Base-by-base conservation (phyloP, 139 green algal species). In the Pseudopediastrum boryanum region DNA sequence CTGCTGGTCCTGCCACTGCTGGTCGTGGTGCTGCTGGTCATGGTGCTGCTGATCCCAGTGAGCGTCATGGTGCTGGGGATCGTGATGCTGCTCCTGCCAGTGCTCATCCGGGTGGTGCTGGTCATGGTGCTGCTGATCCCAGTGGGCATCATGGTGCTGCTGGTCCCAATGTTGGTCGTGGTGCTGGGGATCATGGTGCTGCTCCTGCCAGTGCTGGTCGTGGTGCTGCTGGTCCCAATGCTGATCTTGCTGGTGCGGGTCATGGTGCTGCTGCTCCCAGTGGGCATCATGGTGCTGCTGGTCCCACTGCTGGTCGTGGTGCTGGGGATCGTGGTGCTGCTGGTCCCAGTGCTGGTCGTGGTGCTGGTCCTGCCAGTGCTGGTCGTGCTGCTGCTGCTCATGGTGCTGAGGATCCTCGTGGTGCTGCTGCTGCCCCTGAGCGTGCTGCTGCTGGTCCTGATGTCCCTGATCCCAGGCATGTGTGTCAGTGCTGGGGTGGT, bases 381-480 rank as follows among this genome's bases (percentile, higher is more conserved):
- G 42, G n/a, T 23, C n/a, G 44, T 59, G 42, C 67, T 48, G 19
- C 4, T 61, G 4, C 27, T 41, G 42, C 27, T 23, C 25, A 16
- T 61, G 25, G 5, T 75, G 67, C 4, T 29, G 19, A n/a, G 67
- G 7, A 29, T 61, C 44, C n/a, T n/a, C 2, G 3, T 56, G 69
- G 3, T 77, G 48, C 52, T 46, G 69, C 67, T 77, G 48, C 33
- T 61, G 69, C 31, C 5, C 50, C 7, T 16, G 42, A n/a, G 23
- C 54, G 23, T 10, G 52, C 51, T 35, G n/a, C 36, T 38, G 51
- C 29, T 27, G 44, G 69, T 3, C 46, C 33, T 19, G 12, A n/a
- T 42, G 31, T 50, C 35, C 35, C 46, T 8, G 63, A 25, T 48
- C 19, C 16, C 2, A n/a, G 19, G 8, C 54, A 19, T 33, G 29